Base-by-base conservation (phyloP, 257 asterid species). In the Osmanthus fragrans region DNA sequence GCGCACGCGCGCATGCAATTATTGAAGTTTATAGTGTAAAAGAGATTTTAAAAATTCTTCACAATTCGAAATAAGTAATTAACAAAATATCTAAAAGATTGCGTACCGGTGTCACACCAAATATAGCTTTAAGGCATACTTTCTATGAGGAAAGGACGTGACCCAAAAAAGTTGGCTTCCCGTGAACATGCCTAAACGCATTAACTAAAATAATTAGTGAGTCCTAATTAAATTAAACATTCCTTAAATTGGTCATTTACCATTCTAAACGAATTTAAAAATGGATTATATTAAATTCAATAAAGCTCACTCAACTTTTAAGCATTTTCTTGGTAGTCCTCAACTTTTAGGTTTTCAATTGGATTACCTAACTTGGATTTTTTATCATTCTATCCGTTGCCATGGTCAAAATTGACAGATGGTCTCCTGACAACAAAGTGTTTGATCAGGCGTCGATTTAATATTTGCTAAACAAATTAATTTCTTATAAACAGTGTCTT, bases 141-240 rank as follows among this genome's bases (percentile, higher is more conserved):
- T 21, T n/a, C 67, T 60, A 60, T 60, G 23, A 7, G 64, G 21
- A 11, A 54, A 54, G 64, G n/a, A 54, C 5, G 23, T 19, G 27
- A 19, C 7, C 3, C 6, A 10, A 58, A 42, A 23, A 30, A 39
- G 12, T 68, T 73, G 33, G 23, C 40, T 63, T 29, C 82, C 77
- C 51, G 79, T 76, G 83, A 69, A 51, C 51, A 18, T 27, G 40
- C 37, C 66, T 68, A 77, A 66, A 77, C 73, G 73, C 49, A 77
- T 42, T 67, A 29, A 45, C 10, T 27, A 40, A 79, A 74, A 66
- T 78, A 49, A 30, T 40, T 73, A 73, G 64, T 21, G 60, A 39
- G 45, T 66, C 40, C 73, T 64, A 75, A 64, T 77, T 77, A 79
- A 37, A 23, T 71, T 36, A 27, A 18, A 47, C 6, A 29, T 16